Percentiles rank a stretch among this genome's conserved stretches.
phyloP scores from a whole-genome alignment of 495 filamentous ascomycete species.

The Pyrenopolyporus hunteri region DNA sequence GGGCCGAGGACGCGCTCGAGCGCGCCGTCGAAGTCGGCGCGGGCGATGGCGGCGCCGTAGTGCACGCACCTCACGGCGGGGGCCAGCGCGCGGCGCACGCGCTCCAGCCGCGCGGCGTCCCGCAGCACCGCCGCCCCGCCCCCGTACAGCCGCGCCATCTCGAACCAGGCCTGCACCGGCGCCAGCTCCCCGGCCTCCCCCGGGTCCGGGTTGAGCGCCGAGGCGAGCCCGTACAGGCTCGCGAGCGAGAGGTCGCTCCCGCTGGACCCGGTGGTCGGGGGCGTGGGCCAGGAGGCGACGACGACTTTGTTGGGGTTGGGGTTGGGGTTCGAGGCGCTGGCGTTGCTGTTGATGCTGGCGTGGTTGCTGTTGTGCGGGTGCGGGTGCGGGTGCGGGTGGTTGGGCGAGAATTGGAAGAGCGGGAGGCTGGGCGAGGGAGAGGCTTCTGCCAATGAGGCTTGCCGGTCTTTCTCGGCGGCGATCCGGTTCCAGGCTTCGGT shows the following conservation, averaged over 20 bases:
- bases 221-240: constrained; percentile 48
- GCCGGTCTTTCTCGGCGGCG: constrained; percentile 19
- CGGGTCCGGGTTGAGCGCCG: constrained; percentile 40
- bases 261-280: neutral
- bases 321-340: neutral
- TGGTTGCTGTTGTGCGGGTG: neutral
- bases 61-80: constrained; percentile 43
- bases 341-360: neutral
- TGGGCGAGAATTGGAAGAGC: neutral
- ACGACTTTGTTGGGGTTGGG: neutral
- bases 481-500: constrained; percentile 34
- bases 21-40: constrained; percentile 48
- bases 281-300: constrained; percentile 16
- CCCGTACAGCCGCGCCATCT: constrained; percentile 45
- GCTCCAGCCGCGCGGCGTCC: constrained; percentile 24
- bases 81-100: constrained; percentile 44
- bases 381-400: neutral
- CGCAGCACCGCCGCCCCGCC: constrained; percentile 20
- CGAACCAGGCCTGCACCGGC: constrained; percentile 61
- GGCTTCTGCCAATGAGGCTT: neutral
- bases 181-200: constrained; percentile 47
- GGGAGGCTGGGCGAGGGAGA: constrained; percentile 2
- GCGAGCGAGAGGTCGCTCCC: constrained; percentile 42
- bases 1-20: constrained; percentile 41
- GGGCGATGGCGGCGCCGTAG: constrained; percentile 53